Percentiles rank a stretch among this genome's conserved stretches.
phyloP scores from a whole-genome alignment of 257 asterid species.

The Ilex aquifolium region DNA sequence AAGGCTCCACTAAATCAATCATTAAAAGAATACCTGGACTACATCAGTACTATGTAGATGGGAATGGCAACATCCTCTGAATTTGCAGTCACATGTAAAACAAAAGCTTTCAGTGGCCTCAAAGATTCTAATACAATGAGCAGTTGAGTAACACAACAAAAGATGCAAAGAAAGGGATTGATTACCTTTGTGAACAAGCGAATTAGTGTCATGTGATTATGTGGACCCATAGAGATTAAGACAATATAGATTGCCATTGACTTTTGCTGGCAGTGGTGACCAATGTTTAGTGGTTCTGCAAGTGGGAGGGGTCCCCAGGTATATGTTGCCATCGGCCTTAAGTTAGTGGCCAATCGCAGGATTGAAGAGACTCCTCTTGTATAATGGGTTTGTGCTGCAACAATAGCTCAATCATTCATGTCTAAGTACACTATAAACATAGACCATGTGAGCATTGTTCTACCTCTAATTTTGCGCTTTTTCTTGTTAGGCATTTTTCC shows the following conservation, averaged over 20 bases:
- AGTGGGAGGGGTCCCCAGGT: slow-evolving; percentile 17
- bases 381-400: neutral
- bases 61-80: too few species aligned
- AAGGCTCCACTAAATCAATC: too few species aligned
- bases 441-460: slow-evolving; percentile 7
- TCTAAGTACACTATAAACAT: slow-evolving; percentile 1
- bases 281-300: slow-evolving; percentile 16
- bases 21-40: too few species aligned
- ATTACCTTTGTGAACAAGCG: neutral
- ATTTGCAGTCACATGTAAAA: neutral
- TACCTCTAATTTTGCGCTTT: neutral
- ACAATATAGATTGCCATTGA: slow-evolving; percentile 2
- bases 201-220: neutral
- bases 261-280: slow-evolving; percentile 1
- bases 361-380: slow-evolving; percentile 10
- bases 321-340: neutral
- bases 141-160: slow-evolving; percentile 10
- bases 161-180: slow-evolving; percentile 4
- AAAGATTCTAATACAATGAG: neutral
- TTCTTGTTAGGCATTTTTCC: neutral
- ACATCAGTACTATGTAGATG: too few species aligned
- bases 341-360: slow-evolving; percentile 6
- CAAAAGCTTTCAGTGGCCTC: slow-evolving; percentile 5
- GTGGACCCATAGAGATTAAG: slow-evolving; percentile 11
- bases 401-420: slow-evolving; percentile 10